phyloP scores from a whole-genome alignment of 441 rosid species.

The Gossypium schwendimanii region DNA sequence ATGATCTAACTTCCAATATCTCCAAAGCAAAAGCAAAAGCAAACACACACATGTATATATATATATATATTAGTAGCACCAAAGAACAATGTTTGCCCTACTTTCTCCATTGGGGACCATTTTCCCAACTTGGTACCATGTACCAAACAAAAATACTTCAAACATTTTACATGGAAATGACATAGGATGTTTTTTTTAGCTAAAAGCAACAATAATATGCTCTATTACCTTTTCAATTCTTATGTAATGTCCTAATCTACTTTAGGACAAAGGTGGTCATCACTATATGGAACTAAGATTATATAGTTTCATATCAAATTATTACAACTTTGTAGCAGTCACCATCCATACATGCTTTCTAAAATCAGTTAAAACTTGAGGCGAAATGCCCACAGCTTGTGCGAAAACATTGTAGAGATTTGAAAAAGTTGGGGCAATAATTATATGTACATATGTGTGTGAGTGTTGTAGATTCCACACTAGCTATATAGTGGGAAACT shows the following conservation, averaged over 20 bases:
- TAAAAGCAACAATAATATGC: not conserved
- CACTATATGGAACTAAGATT: not conserved
- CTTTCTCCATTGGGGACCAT: not conserved
- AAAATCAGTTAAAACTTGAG: not conserved
- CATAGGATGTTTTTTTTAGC: not conserved
- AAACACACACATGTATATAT: not conserved
- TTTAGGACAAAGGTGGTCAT: not conserved
- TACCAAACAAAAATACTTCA: not conserved
- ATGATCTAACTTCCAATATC: not conserved
- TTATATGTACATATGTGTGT: no score
- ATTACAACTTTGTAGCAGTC: not conserved
- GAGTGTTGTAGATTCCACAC: not conserved
- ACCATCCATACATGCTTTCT: not conserved
- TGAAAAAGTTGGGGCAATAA: not conserved
- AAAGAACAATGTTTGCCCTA: not conserved
- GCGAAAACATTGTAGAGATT: not conserved
- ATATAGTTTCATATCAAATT: not conserved
- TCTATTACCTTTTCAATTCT: not conserved
- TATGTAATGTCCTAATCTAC: not conserved
- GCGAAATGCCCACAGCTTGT: conserved; percentile 1
- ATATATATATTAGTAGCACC: not conserved
- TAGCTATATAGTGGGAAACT: not conserved
- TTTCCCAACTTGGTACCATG: not conserved
- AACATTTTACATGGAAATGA: not conserved
- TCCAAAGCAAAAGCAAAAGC: not conserved